phyloP scores from a whole-genome alignment of 257 asterid genomes.

The Phtheirospermum japonicum region DNA sequence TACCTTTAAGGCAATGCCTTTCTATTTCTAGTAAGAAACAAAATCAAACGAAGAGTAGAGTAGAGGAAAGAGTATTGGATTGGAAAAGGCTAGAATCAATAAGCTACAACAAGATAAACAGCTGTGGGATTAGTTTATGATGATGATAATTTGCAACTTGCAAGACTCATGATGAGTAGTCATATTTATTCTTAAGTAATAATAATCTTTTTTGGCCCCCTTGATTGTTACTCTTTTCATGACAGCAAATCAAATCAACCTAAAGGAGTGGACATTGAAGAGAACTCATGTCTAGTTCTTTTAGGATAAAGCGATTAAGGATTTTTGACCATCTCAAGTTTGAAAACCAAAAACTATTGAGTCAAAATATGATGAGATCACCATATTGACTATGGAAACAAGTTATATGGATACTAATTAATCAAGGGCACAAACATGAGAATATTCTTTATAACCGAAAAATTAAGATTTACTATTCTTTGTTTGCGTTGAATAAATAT shows the following conservation, averaged over 20 bases:
- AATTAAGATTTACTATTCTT: no score
- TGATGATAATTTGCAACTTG: constrained; percentile 30
- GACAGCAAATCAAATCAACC: constrained; percentile 22
- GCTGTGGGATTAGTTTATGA: constrained; percentile 2
- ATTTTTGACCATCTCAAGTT: constrained; percentile 10
- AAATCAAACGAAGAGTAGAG: constrained; percentile 7
- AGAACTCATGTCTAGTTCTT: neutral
- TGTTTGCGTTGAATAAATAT: no score
- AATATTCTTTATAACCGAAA: no score
- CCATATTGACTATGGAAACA: no score
- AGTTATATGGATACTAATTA: no score
- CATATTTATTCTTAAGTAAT: neutral
- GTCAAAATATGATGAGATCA: no score
- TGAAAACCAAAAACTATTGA: no score
- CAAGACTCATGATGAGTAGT: constrained; percentile 24
- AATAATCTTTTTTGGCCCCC: neutral
- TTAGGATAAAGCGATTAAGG: constrained; percentile 12
- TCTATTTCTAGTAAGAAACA: constrained; percentile 20
- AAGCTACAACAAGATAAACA: constrained; percentile 7
- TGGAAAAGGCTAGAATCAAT: neutral
- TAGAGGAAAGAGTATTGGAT: constrained; percentile 17
- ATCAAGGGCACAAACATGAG: no score
- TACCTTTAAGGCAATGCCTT: constrained; percentile 29
- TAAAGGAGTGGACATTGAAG: constrained; percentile 20
- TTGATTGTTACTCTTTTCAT: constrained; percentile 24